Evolutionary conservation across 257 asterid species (phyloP).

Genomic region (Gynochthodes officinalis): DNA sequence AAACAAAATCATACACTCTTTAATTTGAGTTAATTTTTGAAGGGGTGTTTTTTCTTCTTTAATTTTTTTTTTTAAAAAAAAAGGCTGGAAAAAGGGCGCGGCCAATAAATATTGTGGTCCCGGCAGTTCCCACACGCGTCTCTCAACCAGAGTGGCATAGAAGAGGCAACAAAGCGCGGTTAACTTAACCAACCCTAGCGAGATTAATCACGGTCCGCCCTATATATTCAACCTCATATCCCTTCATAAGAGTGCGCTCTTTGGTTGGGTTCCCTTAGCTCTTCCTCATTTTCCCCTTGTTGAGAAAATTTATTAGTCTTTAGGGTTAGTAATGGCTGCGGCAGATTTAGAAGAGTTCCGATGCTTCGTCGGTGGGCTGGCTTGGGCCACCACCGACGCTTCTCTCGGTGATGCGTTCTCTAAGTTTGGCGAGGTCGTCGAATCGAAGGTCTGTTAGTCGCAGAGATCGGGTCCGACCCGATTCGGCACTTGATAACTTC

Average conservation of each 20-base stretch:
- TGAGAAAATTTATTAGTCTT: no score
- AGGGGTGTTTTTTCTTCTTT: no score
- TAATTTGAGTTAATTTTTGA: no score
- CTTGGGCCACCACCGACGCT: conserved; percentile 80
- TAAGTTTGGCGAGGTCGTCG: conserved; percentile 61
- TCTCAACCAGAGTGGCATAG: not conserved
- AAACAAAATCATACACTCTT: no score
- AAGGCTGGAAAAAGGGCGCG: no score
- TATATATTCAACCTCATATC: conserved; percentile 2
- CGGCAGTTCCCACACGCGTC: no score
- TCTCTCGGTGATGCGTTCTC: conserved; percentile 66
- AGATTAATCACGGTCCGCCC: not conserved
- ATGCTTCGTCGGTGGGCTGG: conserved; percentile 94
- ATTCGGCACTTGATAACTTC: conserved; percentile 45
- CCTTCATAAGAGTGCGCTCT: no score
- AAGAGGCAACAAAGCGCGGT: not conserved
- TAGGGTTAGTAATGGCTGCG: conserved; percentile 34
- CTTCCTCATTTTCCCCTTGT: no score
- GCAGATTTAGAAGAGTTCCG: conserved; percentile 70
- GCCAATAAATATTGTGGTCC: no score
- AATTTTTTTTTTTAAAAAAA: no score
- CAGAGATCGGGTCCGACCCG: conserved; percentile 63
- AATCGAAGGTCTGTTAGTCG: conserved; percentile 88
- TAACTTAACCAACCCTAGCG: conserved; percentile 14
- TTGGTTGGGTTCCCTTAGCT: no score